Base-by-base conservation (phyloP, 495 filamentous ascomycete species). In the Zalerion maritima region DNA sequence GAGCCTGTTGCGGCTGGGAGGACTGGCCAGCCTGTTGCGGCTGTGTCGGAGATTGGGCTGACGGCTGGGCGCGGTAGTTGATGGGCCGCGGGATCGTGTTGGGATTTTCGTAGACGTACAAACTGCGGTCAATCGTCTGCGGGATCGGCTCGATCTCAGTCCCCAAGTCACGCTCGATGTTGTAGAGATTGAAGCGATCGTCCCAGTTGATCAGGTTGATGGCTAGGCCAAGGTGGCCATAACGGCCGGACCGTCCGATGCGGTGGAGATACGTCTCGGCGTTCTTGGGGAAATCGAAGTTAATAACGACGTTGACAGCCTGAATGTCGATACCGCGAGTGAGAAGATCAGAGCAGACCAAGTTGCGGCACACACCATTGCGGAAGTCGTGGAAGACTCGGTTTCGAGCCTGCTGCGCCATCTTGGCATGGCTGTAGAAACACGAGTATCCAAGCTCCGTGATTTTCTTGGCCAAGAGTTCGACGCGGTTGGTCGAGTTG, bases 151-250 rank as follows among this genome's bases (percentile, higher is more conserved):
- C 81, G 40, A 99, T 99, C 55, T 99, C 91, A 5, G 89, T 96
- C 22, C 86, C 87, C 12, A 99, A 63, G 40, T 99, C 89, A 32
- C 91, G 81, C 51, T 99, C 89, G 45, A 99, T 94, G 49, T 86
- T 91, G 62, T 96, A 99, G 7, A 99, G 67, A 54, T 96, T 99
- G 70, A 92, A 96, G 16, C 89, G 75, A 51, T 99, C 89, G 35
- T 96, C 89, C 89, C 89, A 99, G 48, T 87, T 94, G 61, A 99
- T 96, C 43, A 99, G 66, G 49, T 99, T 99, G 54, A 99, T 99
- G 28, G 89, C 89, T 40, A 99, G 64, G 62, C 89, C 89, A 48
- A 96, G 65, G 58, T 99, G 89, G 32, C 89, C 89, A 48, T 93
- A 99, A 32, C 89, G 81, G 34, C 89, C 89, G 23, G 89, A 99